These are phyloP conservation scores for Paramecium primaurelia DNA, from an alignment of 73 alveolate genomes.

Conservation along the genomic window DNA sequence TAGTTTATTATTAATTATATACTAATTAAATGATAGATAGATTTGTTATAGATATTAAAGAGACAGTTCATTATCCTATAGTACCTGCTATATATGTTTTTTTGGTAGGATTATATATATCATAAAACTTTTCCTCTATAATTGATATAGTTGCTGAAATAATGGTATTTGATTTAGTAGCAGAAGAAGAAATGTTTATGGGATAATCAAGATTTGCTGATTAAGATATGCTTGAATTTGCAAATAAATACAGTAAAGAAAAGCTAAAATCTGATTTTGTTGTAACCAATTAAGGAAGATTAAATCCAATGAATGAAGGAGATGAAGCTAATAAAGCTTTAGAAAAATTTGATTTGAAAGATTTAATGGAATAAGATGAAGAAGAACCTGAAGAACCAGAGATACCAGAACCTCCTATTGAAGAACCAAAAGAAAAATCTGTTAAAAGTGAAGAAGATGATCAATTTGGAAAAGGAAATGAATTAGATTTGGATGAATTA, in stretches of 20 bases:
- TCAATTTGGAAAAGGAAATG: neutral
- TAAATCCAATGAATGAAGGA: slow-evolving; percentile 10
- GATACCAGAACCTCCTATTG: neutral
- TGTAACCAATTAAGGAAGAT: neutral
- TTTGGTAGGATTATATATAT: slow-evolving; percentile 11
- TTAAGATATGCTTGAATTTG: slow-evolving; percentile 27
- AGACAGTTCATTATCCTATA: neutral
- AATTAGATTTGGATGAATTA: neutral
- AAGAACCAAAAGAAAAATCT: slow-evolving; percentile 24
- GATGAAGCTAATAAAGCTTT: neutral
- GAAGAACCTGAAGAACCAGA: slow-evolving; percentile 1
- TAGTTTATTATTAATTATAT: neutral
- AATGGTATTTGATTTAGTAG: slow-evolving; percentile 43
- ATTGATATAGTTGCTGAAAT: slow-evolving; percentile 47
- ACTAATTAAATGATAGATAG: neutral
- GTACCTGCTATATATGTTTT: slow-evolving; percentile 32
- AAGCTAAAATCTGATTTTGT: slow-evolving; percentile 44
- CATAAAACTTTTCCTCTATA: slow-evolving; percentile 34
- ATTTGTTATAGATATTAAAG: slow-evolving; percentile 24
- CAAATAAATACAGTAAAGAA: slow-evolving; percentile 23
- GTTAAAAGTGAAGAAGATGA: neutral
- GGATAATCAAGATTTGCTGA: slow-evolving; percentile 50
- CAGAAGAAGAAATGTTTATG: slow-evolving; percentile 59
- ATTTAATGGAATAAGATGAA: slow-evolving; percentile 5
- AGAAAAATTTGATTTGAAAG: neutral